Conservation (phyloP, 495 filamentous ascomycete species). For the Hypoxylon lienhwacheense region DNA sequence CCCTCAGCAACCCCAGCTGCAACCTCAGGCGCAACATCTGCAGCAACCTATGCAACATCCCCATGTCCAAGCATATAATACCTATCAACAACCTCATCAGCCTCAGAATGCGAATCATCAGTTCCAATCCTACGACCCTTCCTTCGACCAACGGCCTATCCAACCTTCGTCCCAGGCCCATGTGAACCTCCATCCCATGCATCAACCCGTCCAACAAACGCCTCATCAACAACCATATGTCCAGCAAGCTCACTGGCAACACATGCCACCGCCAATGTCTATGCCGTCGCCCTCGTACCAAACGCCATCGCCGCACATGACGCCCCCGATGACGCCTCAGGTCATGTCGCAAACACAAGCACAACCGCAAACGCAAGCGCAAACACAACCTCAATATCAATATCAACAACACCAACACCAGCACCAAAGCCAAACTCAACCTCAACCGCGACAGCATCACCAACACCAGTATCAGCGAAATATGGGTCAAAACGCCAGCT, state of each 20-base stretch:
- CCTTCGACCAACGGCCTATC: slow-evolving; percentile 35
- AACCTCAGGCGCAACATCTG: slow-evolving; percentile 10
- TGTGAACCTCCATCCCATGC: slow-evolving; percentile 25
- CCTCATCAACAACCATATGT: slow-evolving; percentile 27
- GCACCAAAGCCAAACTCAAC: slow-evolving; percentile 19
- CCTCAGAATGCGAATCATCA: slow-evolving; percentile 32
- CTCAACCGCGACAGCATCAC: slow-evolving; percentile 20
- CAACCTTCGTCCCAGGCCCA: slow-evolving; percentile 25
- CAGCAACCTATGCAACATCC: slow-evolving; percentile 12
- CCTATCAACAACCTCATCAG: slow-evolving; percentile 13
- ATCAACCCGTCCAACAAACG: slow-evolving; percentile 24
- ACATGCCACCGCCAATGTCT: slow-evolving; percentile 29
- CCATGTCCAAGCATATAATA: slow-evolving; percentile 5
- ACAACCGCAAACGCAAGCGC: slow-evolving; percentile 22
- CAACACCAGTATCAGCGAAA: slow-evolving; percentile 21
- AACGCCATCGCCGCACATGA: slow-evolving; percentile 18
- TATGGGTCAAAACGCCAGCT: slow-evolving; percentile 36
- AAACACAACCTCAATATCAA: slow-evolving; percentile 17
- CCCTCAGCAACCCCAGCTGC: slow-evolving; percentile 17
- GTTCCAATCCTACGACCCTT: slow-evolving; percentile 38
- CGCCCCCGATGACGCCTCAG: slow-evolving; percentile 1
- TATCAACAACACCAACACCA: slow-evolving; percentile 37
- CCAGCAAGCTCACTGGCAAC: slow-evolving; percentile 24
- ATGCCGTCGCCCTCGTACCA: slow-evolving; percentile 29
- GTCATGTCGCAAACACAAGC: slow-evolving; percentile 21